These are phyloP conservation scores for Lepidium sativum DNA, from an alignment of 345 rosid species.

Conservation along the genomic window DNA sequence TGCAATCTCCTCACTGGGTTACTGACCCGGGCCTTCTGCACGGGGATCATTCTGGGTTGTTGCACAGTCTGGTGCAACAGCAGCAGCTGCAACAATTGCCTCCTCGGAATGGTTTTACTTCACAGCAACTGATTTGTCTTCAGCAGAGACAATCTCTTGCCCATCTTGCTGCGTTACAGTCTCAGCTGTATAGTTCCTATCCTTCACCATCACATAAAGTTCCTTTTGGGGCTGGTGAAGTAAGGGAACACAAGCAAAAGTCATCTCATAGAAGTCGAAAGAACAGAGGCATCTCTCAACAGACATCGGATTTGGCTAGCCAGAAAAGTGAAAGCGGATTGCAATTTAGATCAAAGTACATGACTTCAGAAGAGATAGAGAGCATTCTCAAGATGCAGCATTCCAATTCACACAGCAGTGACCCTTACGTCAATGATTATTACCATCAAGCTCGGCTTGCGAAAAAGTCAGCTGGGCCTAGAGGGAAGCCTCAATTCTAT, in stretches of 20 bases:
- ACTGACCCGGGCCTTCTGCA: conserved; percentile 67
- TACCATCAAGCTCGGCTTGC: conserved; percentile 93
- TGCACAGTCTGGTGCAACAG: conserved; percentile 60
- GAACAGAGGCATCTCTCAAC: conserved; percentile 54
- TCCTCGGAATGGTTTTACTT: conserved; percentile 50
- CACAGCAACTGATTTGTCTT: conserved; percentile 44
- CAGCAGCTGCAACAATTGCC: conserved; percentile 45
- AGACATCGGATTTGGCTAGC: conserved; percentile 54
- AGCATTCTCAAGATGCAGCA: conserved; percentile 96
- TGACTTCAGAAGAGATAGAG: conserved; percentile 94
- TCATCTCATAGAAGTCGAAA: conserved; percentile 65
- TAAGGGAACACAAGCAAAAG: conserved; percentile 64
- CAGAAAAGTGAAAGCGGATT: conserved; percentile 79
- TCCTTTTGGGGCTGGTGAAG: conserved; percentile 49
- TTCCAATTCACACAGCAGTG: conserved; percentile 76
- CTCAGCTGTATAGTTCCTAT: conserved; percentile 55
- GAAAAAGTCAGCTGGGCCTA: conserved; percentile 52
- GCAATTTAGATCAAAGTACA: conserved; percentile 83
- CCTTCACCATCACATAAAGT: conserved; percentile 55
- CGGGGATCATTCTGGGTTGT: conserved; percentile 63
- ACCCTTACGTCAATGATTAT: conserved; percentile 85
- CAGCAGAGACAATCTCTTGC: conserved; percentile 62
- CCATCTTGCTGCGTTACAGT: conserved; percentile 61
- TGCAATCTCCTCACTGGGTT: conserved; percentile 74
- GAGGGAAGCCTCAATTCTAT: conserved; percentile 58